A percentile compares a stretch with the other conserved stretches of the same genome.
phyloP scores from a whole-genome alignment of 1,284 basidiomycete species.

The Vanrija sp. region DNA sequence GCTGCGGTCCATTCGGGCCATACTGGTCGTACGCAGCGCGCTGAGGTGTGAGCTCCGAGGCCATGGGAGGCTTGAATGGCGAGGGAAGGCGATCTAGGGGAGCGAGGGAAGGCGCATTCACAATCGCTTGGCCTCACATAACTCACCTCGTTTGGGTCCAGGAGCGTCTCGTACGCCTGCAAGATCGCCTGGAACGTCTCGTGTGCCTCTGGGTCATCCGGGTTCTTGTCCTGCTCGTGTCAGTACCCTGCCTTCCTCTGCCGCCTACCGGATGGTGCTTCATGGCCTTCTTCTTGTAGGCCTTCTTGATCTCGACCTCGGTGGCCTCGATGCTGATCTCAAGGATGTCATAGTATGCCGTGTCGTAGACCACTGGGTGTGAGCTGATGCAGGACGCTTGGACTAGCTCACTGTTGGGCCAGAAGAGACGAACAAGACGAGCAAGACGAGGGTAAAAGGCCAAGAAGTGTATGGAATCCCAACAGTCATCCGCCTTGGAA shows the following conservation, averaged over 20 bases:
- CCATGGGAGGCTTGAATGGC: background rate
- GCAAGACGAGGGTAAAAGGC: no score
- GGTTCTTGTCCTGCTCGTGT: slow-evolving; percentile 43
- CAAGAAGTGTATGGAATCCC: no score
- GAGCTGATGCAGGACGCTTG: background rate
- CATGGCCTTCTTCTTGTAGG: slow-evolving; percentile 86
- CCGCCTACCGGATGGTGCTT: slow-evolving; percentile 74
- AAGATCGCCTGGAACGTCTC: slow-evolving; percentile 81
- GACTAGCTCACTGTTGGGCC: slow-evolving; percentile 1
- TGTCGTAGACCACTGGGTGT: slow-evolving; percentile 41
- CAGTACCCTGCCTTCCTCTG: no score
- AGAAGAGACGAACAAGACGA: no score
- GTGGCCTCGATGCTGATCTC: slow-evolving; percentile 65
- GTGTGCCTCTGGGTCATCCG: slow-evolving; percentile 56
- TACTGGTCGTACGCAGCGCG: slow-evolving; percentile 75
- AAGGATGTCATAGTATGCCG: slow-evolving; percentile 65
- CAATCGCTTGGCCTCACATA: background rate
- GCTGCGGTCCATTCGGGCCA: slow-evolving; percentile 59
- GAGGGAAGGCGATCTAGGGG: background rate
- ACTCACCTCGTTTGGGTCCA: slow-evolving; percentile 59
- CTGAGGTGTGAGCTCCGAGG: slow-evolving; percentile 34
- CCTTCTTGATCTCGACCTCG: slow-evolving; percentile 80
- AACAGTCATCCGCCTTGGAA: no score
- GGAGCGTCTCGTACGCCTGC: slow-evolving; percentile 85
- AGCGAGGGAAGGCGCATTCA: background rate